Base-by-base conservation (phyloP, 441 rosid species). In the Populus hybrid region DNA sequence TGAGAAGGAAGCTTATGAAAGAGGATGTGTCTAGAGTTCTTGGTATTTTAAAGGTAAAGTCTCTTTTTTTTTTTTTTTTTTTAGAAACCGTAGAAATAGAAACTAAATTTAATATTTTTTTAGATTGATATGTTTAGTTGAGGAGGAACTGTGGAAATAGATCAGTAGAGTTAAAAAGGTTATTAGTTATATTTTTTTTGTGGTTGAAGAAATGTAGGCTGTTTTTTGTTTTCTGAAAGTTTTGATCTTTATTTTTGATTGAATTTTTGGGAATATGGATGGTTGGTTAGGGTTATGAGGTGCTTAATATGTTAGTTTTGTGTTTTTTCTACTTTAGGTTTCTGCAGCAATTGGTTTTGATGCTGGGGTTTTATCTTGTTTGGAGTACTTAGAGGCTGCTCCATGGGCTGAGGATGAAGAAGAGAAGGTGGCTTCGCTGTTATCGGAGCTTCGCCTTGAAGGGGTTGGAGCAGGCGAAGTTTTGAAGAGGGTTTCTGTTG, bases 381-480 rank as follows among this genome's bases (percentile, higher is more conserved):
- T 96, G 83, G 97, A 96, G 90, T 93, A 90, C 77, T 87, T 96
- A 68, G 99, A 96, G 86, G 98, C 99, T 38, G 98, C 98, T 50
- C 98, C 99, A 26, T 96, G 99, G 99, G 92, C 94, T 8, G 99
- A 94, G 88, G 98, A 94, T 74, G 99, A 96, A 88, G 99, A 96
- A 76, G 92, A 89, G 83, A 92, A 87, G 80, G 94, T 96, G 74
- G 95, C 97, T 42, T 85, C 95, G 0, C 72, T 94, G 78, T 80
- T 96, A 68, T 90, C 95, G 3, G 98, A 92, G 88, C 88, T 96
- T 33, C 89, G 83, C 3, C 97, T 94, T 72, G 99, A 95, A 81
- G 93, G 93, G 68, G 94, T 91, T 24, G 97, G 96, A 14, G 97
- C 98, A 4, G 91, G 94, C 6, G 98, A 94, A 63, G 99, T 94